These are phyloP conservation scores for Gamarada debralockiae DNA, from an alignment of 495 filamentous ascomycete species.

Conservation along the genomic window DNA sequence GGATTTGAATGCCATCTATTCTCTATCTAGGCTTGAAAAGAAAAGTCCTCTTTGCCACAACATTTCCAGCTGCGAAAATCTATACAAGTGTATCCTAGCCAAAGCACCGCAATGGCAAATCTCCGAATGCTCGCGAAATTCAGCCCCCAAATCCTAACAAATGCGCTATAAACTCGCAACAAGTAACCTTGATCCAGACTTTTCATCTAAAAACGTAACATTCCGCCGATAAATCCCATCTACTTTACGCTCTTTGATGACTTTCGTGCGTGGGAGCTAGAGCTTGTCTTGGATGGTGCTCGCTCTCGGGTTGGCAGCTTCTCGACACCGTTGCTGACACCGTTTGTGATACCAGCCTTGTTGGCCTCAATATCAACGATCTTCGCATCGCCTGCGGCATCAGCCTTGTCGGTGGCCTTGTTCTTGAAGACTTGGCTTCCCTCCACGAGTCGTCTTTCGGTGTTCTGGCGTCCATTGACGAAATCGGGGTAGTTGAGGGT, in stretches of 20 bases:
- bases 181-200: no score
- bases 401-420: conserved; percentile 24
- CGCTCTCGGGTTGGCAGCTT: conserved; percentile 33
- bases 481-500: conserved; percentile 99
- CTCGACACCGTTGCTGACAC: conserved; percentile 22
- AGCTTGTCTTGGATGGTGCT: conserved; percentile 29
- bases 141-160: no score
- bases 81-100: no score
- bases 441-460: conserved; percentile 81
- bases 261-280: conserved; percentile 30
- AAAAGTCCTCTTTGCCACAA: no score
- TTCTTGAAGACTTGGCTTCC: conserved; percentile 38
- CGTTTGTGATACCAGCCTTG: conserved; percentile 10
- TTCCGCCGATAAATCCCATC: not conserved
- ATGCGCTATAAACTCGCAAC: no score
- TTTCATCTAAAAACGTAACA: no score
- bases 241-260: conserved; percentile 29
- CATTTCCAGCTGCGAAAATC: no score
- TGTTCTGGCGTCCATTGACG: conserved; percentile 87
- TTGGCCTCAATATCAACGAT: conserved; percentile 17
- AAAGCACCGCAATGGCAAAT: no score
- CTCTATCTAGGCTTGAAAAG: no score
- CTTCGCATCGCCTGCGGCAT: conserved; percentile 23
- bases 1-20: no score
- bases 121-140: no score